Evolutionary conservation across 345 rosid species (phyloP), one percentile per base, ranked within the genome.

Genomic region (Zanthoxylum bungeanum): DNA sequence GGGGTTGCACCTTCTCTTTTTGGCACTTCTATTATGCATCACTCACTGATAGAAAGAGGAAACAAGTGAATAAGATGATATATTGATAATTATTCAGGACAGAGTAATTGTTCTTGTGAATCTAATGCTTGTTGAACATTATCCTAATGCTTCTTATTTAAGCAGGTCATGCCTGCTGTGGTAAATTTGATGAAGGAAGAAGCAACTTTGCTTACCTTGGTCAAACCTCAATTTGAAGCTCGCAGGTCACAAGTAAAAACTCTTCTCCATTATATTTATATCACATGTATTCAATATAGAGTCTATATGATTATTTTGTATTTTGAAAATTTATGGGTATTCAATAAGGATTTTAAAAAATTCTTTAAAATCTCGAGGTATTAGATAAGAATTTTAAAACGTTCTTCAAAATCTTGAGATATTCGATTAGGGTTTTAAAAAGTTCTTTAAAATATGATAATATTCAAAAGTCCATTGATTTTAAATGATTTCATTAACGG

Each of bases 201-300:
- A 22, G 88, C 97, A 53, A 76, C 81, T 47, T 76, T 95, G 73
- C 83, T 95, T 34, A 89, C 94, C 62, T 73, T 89, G 62, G 93
- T 92, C 73, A 95, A 95, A 79, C 98, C 99, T 74, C 99, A 92
- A 59, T 95, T 92, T 67, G 97, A 92, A 85, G 99, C 98, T 81
- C 93, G 72, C 49, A 83, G 98, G 77, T 82, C 91, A 75, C 99
- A 95, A 78, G 99, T 95, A 81, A 79, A 81, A 68, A 68, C 37
- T 0, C 7, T 10, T 37, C 2, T 44, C 49, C 49, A 44, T 44
- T 44, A n/a, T n/a, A n/a, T n/a, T n/a, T n/a, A n/a, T n/a, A n/a
- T n/a, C n/a, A n/a, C n/a, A n/a, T n/a, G n/a, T n/a, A n/a, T n/a
- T n/a, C n/a, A n/a, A n/a, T n/a, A n/a, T n/a, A n/a, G n/a, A n/a